phyloP scores from a whole-genome alignment of 2,329 filamentous ascomycete species.

The Beauveria australis region DNA sequence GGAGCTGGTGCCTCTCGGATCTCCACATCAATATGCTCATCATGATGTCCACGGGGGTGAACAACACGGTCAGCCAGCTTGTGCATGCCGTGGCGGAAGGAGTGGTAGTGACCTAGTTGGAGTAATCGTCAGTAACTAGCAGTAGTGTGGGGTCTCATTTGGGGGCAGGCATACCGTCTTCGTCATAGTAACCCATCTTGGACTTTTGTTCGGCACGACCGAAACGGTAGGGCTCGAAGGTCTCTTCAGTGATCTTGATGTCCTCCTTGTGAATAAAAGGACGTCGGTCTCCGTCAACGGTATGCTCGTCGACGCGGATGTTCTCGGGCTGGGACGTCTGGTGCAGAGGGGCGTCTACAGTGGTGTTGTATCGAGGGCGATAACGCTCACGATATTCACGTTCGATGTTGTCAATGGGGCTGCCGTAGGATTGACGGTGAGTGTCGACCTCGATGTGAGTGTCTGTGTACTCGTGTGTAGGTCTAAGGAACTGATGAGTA shows the following conservation, averaged over 20 bases:
- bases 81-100: slow-evolving; percentile 47
- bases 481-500: slow-evolving; percentile 17
- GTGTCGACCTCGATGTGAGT: slow-evolving; percentile 58
- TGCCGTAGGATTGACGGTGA: slow-evolving; percentile 39
- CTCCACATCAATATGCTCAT: slow-evolving; percentile 44
- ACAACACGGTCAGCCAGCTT: slow-evolving; percentile 49
- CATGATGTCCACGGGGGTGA: slow-evolving; percentile 39
- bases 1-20: slow-evolving; percentile 25
- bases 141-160: background rate
- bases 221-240: slow-evolving; percentile 47
- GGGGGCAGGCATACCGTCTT: slow-evolving; percentile 40
- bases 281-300: slow-evolving; percentile 28
- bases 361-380: slow-evolving; percentile 40
- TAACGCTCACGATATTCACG: slow-evolving; percentile 57
- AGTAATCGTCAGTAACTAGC: background rate
- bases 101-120: slow-evolving; percentile 47
- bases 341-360: slow-evolving; percentile 21
- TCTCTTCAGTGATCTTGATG: slow-evolving; percentile 56
- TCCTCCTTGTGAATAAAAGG: slow-evolving; percentile 44
- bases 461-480: slow-evolving; percentile 46
- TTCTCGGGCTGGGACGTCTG: slow-evolving; percentile 20
- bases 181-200: slow-evolving; percentile 61
- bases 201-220: slow-evolving; percentile 34
- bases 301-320: slow-evolving; percentile 26
- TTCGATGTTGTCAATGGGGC: slow-evolving; percentile 55